Percentiles rank a stretch among this genome's conserved stretches.
Conservation (phyloP, 1,284 basidiomycete species). For the Ceratobasidium sp. region DNA sequence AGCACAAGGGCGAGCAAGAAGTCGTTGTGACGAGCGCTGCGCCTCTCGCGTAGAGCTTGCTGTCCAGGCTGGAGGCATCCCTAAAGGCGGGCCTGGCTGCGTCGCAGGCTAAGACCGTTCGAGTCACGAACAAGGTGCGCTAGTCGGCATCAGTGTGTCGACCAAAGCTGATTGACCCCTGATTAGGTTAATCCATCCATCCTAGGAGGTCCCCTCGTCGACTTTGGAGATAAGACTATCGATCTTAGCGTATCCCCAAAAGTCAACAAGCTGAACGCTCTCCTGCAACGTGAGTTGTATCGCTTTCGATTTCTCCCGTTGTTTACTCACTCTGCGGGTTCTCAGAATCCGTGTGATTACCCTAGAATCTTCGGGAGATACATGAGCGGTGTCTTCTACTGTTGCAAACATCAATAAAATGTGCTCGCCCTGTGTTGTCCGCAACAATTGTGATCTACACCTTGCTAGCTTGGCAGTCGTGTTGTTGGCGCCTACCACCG, state of each 20-base stretch:
- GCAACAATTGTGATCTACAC: neutral
- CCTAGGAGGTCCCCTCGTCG: constrained; percentile 91
- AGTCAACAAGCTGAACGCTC: constrained; percentile 93
- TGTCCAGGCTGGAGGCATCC: constrained; percentile 79
- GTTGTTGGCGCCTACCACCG: no score
- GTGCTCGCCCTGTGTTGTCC: neutral
- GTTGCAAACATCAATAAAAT: constrained; percentile 19
- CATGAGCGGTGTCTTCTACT: neutral
- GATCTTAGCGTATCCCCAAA: constrained; percentile 94
- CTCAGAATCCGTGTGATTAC: constrained; percentile 38
- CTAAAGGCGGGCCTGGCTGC: constrained; percentile 87
- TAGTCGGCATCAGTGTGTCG: neutral
- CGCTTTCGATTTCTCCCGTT: constrained; percentile 5
- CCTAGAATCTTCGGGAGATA: no score
- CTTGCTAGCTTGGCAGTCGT: no score
- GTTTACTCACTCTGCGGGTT: neutral
- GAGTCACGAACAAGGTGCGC: constrained; percentile 86
- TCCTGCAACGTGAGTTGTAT: constrained; percentile 72
- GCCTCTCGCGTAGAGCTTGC: constrained; percentile 77
- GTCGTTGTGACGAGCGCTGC: constrained; percentile 91
- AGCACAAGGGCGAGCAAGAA: constrained; percentile 93
- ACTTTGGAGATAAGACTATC: constrained; percentile 98
- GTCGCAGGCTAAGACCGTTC: constrained; percentile 84
- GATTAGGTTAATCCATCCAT: constrained; percentile 84
- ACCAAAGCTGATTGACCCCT: neutral